Percentiles rank a stretch among this genome's conserved stretches.
These are phyloP conservation scores for Cercophora newfieldiana DNA, from an alignment of 495 filamentous ascomycete species.

Conservation along the genomic window DNA sequence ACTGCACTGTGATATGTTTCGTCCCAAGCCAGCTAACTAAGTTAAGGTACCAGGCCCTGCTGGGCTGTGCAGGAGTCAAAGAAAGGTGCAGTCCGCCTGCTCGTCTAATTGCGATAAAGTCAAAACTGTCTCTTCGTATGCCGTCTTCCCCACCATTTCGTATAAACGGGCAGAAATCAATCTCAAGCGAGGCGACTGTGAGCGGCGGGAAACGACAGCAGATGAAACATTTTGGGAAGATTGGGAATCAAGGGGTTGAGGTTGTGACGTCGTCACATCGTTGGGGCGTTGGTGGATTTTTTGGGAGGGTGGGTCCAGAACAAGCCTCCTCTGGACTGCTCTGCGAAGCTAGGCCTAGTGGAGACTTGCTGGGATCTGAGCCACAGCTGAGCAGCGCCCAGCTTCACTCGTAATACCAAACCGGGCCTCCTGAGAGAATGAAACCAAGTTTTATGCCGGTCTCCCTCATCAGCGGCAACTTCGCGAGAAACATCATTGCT, in stretches of 20 bases:
- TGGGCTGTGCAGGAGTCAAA: neutral
- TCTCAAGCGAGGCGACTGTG: neutral
- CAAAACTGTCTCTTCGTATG: neutral
- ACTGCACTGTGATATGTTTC: neutral
- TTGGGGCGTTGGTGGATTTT: neutral
- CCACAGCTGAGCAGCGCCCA: neutral
- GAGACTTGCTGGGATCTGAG: constrained; percentile 5
- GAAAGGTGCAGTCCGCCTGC: neutral
- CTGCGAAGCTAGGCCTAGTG: neutral
- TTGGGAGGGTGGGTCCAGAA: neutral
- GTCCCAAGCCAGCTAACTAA: neutral
- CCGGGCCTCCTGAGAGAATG: constrained; percentile 15
- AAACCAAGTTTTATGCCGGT: constrained; percentile 16
- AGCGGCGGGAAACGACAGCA: neutral
- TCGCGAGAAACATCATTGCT: constrained; percentile 10
- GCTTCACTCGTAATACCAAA: constrained; percentile 19
- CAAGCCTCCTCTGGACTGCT: constrained; percentile 5
- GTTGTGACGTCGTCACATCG: neutral
- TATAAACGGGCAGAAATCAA: neutral
- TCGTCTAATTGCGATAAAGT: neutral
- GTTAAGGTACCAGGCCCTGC: neutral
- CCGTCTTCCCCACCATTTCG: neutral
- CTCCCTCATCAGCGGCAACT: neutral
- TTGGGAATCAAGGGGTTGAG: neutral
- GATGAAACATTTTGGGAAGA: constrained; percentile 9